phyloP scores from a whole-genome alignment of 768 basidiomycete genomes.

The Udeniomyces megalosporus region DNA sequence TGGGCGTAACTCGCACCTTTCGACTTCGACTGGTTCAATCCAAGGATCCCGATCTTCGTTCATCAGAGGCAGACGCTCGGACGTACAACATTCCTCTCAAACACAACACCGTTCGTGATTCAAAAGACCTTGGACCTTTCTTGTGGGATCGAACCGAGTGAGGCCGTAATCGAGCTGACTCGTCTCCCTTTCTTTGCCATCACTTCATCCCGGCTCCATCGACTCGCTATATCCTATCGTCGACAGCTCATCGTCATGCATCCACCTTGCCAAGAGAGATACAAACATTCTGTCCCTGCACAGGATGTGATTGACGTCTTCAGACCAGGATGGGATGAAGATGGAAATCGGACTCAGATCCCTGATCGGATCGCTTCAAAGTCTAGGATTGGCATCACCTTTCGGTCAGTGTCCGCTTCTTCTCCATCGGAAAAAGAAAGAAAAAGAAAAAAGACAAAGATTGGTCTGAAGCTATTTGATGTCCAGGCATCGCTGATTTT shows the following conservation, averaged over 20 bases:
- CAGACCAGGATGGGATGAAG: slow-evolving; percentile 20
- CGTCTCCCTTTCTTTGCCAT: too few species aligned
- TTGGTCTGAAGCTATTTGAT: too few species aligned
- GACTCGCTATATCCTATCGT: neutral
- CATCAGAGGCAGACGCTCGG: slow-evolving; percentile 16
- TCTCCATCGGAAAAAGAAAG: too few species aligned
- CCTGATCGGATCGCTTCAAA: slow-evolving; percentile 22
- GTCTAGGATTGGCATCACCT: slow-evolving; percentile 28
- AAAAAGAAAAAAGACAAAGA: too few species aligned
- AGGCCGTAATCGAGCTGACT: too few species aligned
- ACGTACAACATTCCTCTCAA: slow-evolving; percentile 27
- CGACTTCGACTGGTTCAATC: slow-evolving; percentile 21
- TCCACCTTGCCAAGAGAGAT: slow-evolving; percentile 29
- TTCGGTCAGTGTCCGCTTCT: too few species aligned
- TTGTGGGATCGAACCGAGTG: too few species aligned
- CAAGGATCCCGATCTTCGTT: neutral
- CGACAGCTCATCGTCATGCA: slow-evolving; percentile 23
- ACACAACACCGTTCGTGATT: slow-evolving; percentile 24
- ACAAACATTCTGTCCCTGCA: slow-evolving; percentile 28
- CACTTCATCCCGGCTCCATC: neutral
- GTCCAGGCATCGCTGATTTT: too few species aligned
- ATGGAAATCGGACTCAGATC: slow-evolving; percentile 18
- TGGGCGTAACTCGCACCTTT: slow-evolving; percentile 29
- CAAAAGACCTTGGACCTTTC: slow-evolving; percentile 24
- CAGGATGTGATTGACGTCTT: slow-evolving; percentile 27